Evolutionary conservation across 768 basidiomycete species (phyloP), one percentile per base, ranked within the genome.

Genomic region (Lactifluus pinguis): DNA sequence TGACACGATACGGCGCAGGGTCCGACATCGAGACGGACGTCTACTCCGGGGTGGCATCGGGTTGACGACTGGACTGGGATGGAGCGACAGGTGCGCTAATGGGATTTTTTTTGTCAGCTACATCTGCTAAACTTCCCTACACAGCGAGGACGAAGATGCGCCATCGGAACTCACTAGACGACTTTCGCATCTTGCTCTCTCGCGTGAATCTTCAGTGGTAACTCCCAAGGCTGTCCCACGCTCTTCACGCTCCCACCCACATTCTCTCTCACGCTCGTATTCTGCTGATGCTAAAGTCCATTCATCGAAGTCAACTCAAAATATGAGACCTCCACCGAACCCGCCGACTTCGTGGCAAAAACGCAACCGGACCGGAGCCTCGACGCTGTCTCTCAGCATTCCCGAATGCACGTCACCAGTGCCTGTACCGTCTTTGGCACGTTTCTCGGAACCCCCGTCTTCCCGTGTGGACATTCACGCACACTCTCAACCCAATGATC

Each of bases 71-170:
- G 76, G 76, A 1, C 67, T 77, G 11, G 76, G 76, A 1, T 77
- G 76, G 76, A 76, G 75, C 50, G 76, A 77, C 64, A 74, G 73
- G 71, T 75, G 21, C 44, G 68, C 41, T n/a, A 14, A 29, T 21
- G 17, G 17, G 49, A 7, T 32, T 41, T 6, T 41, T 6, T 34
- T 41, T 38, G 49, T 38, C n/a, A 11, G 11, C 14, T 29, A 11
- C 42, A 14, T 50, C 47, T 17, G 19, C 30, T 57, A 11, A 55
- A 17, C 17, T 38, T 49, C 19, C 49, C 15, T 42, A 17, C 47
- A 11, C 52, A 76, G 75, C 63, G 76, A 76, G 65, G 76, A 76
- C 64, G 76, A 76, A 59, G 76, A 74, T 53, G 74, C 75, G 10
- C 75, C 75, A 9, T 73, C 72, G 1, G 70, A 73, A 29, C 69